Conservation (phyloP, 202 grass and related monocot genomes). For the Setaria italica region DNA sequence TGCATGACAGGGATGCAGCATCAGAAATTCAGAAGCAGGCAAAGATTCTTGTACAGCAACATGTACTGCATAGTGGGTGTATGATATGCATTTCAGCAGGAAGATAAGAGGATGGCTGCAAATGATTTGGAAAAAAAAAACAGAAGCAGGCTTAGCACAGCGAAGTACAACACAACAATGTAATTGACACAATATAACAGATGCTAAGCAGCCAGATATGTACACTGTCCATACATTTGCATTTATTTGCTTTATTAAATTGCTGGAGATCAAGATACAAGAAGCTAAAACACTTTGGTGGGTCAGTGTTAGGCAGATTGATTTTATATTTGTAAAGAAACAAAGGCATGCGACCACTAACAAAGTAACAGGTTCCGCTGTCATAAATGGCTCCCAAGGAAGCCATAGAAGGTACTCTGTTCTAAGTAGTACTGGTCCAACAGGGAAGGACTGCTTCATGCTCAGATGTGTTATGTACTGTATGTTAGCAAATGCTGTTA, state of each 20-base stretch:
- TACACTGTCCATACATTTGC: neutral
- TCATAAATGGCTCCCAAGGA: slow-evolving; percentile 24
- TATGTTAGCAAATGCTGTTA: slow-evolving; percentile 13
- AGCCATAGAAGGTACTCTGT: slow-evolving; percentile 16
- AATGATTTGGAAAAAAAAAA: neutral
- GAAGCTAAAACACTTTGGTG: neutral
- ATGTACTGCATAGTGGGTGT: neutral
- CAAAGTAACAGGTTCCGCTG: neutral
- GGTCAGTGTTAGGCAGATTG: neutral
- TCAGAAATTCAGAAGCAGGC: slow-evolving; percentile 19
- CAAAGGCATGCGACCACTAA: neutral
- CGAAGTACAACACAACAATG: slow-evolving; percentile 1
- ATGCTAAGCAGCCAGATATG: neutral
- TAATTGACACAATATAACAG: neutral
- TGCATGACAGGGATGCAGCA: slow-evolving; percentile 10
- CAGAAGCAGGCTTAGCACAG: neutral
- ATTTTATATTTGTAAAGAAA: neutral
- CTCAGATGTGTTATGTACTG: neutral
- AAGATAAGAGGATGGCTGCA: neutral
- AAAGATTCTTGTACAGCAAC: slow-evolving; percentile 22
- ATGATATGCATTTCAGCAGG: slow-evolving; percentile 16
- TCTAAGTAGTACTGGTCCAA: slow-evolving; percentile 17
- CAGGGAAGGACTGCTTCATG: slow-evolving; percentile 16
- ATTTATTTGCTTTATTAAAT: neutral
- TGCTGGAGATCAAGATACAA: neutral